Evolutionary conservation across 257 asterid genomes (phyloP).

Genomic region (Ehretia macrophylla): DNA sequence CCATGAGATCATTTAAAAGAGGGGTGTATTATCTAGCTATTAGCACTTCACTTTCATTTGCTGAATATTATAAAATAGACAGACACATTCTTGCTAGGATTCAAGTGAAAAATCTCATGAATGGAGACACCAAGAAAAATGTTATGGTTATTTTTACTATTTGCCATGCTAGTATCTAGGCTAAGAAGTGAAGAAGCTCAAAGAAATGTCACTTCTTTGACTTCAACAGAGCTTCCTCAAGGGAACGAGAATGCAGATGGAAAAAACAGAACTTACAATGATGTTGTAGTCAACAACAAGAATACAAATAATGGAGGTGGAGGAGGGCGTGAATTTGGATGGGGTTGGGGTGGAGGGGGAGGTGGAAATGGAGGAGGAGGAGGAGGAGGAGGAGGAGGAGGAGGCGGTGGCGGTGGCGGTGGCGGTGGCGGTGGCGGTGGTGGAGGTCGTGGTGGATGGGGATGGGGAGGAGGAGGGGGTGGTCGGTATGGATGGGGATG

Average conservation of each 20-base stretch:
- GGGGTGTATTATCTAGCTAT: not conserved
- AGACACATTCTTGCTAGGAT: not conserved
- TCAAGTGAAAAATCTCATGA: slow-evolving; percentile 1
- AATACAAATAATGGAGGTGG: not conserved
- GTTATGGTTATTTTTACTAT: slow-evolving; percentile 4
- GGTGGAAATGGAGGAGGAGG: slow-evolving; percentile 8
- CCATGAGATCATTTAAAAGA: not conserved
- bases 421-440: slow-evolving; percentile 12
- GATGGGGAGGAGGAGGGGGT: slow-evolving; percentile 55
- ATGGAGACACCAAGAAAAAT: slow-evolving; percentile 19
- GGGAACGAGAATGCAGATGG: not conserved
- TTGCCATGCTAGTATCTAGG: slow-evolving; percentile 1
- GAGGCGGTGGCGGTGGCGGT: slow-evolving; percentile 10
- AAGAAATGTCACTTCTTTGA: not conserved
- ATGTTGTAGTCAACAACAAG: not conserved
- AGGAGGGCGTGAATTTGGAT: slow-evolving; percentile 9
- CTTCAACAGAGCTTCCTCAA: not conserved
- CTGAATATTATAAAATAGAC: too few relatives aligned
- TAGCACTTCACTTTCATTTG: not conserved
- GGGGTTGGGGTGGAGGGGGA: slow-evolving; percentile 23
- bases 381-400: slow-evolving; percentile 13
- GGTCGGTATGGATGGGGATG: slow-evolving; percentile 46
- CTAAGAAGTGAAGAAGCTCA: slow-evolving; percentile 13
- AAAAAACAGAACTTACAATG: slow-evolving; percentile 6
- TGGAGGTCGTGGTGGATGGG: slow-evolving; percentile 33